These are phyloP conservation scores for Cladosporium sphaerospermum DNA, from an alignment of 2,329 filamentous ascomycete species.

Conservation along the genomic window DNA sequence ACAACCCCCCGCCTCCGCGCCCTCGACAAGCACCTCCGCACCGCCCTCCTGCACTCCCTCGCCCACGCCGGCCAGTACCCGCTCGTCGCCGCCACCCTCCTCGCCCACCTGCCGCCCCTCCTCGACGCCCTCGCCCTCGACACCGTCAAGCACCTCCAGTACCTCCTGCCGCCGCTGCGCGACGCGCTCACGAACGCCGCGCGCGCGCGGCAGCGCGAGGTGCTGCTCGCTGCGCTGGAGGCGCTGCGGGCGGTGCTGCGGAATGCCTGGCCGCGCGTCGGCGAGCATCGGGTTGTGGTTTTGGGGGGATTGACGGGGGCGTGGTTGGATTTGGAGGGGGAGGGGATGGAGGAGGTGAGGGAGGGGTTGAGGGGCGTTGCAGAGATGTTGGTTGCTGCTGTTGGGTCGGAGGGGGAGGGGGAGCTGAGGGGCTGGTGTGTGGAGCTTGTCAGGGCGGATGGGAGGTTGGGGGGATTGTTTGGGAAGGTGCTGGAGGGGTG, in stretches of 20 bases:
- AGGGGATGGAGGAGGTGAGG: slow-evolving; percentile 19
- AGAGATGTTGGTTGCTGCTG: slow-evolving; percentile 19
- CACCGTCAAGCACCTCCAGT: slow-evolving; percentile 62
- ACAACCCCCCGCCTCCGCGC: slow-evolving; percentile 29
- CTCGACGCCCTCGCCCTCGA: slow-evolving; percentile 55
- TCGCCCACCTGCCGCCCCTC: slow-evolving; percentile 45
- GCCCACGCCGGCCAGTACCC: slow-evolving; percentile 55
- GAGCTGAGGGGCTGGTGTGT: slow-evolving; percentile 21
- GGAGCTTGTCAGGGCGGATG: slow-evolving; percentile 25
- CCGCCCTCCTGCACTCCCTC: slow-evolving; percentile 40
- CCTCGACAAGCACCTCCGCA: slow-evolving; percentile 41
- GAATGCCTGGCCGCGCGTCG: slow-evolving; percentile 64
- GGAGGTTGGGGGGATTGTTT: slow-evolving; percentile 24
- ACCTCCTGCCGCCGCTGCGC: slow-evolving; percentile 61
- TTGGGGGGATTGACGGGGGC: slow-evolving; percentile 49
- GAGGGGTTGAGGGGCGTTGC: slow-evolving; percentile 19
- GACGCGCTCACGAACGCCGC: slow-evolving; percentile 61
- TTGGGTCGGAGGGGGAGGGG: slow-evolving; percentile 19
- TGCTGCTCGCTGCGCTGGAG: slow-evolving; percentile 48
- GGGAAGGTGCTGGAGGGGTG: background rate
- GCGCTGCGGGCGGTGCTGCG: slow-evolving; percentile 54
- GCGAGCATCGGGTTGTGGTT: slow-evolving; percentile 56
- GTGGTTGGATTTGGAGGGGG: slow-evolving; percentile 28
- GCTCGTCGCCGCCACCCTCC: slow-evolving; percentile 51
- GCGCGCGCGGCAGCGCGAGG: slow-evolving; percentile 52